Evolutionary conservation across 306 rosid species (phyloP), one percentile per base, ranked within the genome.

Genomic region (Prunus campanulata): DNA sequence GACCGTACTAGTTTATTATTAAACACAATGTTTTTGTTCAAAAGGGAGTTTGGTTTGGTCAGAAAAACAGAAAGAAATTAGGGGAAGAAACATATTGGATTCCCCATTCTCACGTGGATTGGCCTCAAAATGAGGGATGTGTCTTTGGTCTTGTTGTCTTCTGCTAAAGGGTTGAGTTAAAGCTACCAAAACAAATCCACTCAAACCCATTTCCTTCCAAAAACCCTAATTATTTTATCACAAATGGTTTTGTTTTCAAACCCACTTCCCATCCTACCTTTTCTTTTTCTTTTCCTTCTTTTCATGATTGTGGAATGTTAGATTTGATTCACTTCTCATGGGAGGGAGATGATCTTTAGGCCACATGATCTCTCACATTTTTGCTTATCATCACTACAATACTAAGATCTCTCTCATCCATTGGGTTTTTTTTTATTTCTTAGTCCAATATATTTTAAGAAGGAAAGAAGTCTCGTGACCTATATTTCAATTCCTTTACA

Each of bases 71-170:
- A 55, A 20, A 29, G 56, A 20, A 39, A 18, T 3, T 12, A 3
- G 50, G 25, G 50, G 29, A 54, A n/a, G 12, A 39, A 76, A 54
- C 14, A 10, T 72, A 27, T 69, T 39, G 82, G 86, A 85, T 89
- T 91, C 88, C 83, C 83, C 74, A 72, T 78, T 70, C 86, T 84
- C 98, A 89, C 96, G 97, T 91, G 97, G 66, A 76, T 65, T 80
- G 42, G 74, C 93, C 96, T 93, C 97, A 85, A 93, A 89, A 91
- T 85, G 83, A 73, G 98, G 91, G 88, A 89, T 84, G 75, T 91
- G 91, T 85, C 57, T 51, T 81, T 71, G 32, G 47, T 76, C 65
- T 46, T 75, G 25, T 80, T 68, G 60, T 69, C 71, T 57, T 39
- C 9, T 39, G 44, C 10, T 39, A 39, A 39, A 68, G 79, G 70